Base-by-base conservation (phyloP, 2,329 filamentous ascomycete genomes). In the Bipolaris gigantea region DNA sequence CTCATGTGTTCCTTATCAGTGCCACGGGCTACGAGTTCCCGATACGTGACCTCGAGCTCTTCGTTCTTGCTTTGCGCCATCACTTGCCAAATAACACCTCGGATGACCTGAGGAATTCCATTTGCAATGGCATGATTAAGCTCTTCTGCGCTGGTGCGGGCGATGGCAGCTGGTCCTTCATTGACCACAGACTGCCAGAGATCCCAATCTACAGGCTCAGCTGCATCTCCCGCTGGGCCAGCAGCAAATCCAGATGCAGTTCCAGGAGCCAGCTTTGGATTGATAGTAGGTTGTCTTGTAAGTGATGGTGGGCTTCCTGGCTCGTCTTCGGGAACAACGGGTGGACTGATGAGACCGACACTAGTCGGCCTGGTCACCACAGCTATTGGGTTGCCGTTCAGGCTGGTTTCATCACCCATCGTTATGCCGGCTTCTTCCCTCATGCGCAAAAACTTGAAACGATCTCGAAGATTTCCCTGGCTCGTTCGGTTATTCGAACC, bases 21-120 rank as follows among this genome's bases (percentile, higher is more conserved):
- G 21, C 92, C 92, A 55, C 90, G 85, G 44, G 83, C 83, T 30
- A 90, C 83, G 9, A 99, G 81, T 56, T 95, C 92, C 60, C 83
- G 85, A 76, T 97, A 99, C n/a, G 92, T 84, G 15, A 81, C 77
- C 75, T 99, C 94, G 16, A 99, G 79, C 40, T 95, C 91, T 56
- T 93, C 89, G 64, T 91, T 96, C 75, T 96, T 96, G 77, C 92
- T 97, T 70, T 96, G 91, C 3, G 94, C 92, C 57, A 99, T 79
- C 7, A 97, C 93, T 76, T 99, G 94, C 94, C 94, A 99, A 46
- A 99, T 92, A 2, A 99, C 94, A n/a, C 94, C 95, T 54, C 94
- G 87, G 57, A 99, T 96, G 3, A 92, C 93, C 62, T 88, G 92
- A 1, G 94, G 94, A 53, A 99, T 99, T 30, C 94, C 94, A 35